Conservation (phyloP, 1,284 basidiomycete species). For the Pterulicium gracile region DNA sequence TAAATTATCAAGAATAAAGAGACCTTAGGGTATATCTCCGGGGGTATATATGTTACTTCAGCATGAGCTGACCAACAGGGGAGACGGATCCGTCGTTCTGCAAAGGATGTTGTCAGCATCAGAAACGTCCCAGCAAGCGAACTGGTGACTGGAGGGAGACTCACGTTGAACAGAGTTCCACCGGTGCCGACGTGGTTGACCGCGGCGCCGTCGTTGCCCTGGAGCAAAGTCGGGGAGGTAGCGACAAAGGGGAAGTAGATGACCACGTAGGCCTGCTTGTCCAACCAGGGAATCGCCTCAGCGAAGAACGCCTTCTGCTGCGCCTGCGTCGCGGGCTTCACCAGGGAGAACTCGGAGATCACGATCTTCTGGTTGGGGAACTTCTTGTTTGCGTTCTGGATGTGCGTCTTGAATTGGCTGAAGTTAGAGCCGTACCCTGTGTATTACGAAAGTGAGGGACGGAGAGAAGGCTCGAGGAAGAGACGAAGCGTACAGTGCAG, state of each 20-base stretch:
- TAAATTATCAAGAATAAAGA: too few relatives aligned
- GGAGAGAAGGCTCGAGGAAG: too few relatives aligned
- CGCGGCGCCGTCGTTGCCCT: conserved; percentile 10
- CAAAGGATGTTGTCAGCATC: not conserved
- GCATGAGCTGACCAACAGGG: not conserved
- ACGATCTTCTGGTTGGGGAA: conserved; percentile 11
- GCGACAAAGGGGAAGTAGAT: conserved; percentile 18
- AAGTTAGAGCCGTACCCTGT: conserved; percentile 10
- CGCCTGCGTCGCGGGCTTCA: conserved; percentile 7
- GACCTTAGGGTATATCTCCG: too few relatives aligned
- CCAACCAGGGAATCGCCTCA: conserved; percentile 14
- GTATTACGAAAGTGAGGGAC: too few relatives aligned
- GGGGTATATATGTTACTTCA: too few relatives aligned
- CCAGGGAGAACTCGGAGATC: conserved; percentile 12
- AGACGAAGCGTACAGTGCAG: too few relatives aligned
- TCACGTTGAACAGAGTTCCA: conserved; percentile 12
- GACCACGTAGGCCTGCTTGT: conserved; percentile 10
- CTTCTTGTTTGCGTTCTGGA: conserved; percentile 7
- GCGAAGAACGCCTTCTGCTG: conserved; percentile 11
- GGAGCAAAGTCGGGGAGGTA: conserved; percentile 11
- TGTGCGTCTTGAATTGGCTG: conserved; percentile 7
- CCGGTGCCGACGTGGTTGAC: conserved; percentile 12
- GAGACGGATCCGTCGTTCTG: conserved; percentile 1
- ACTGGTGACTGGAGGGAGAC: not conserved
- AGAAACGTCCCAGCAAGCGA: too few relatives aligned